A percentile compares a stretch with the other conserved stretches of the same genome.
Conservation (phyloP, 805 yeast genomes). For the Candida silvatica region DNA sequence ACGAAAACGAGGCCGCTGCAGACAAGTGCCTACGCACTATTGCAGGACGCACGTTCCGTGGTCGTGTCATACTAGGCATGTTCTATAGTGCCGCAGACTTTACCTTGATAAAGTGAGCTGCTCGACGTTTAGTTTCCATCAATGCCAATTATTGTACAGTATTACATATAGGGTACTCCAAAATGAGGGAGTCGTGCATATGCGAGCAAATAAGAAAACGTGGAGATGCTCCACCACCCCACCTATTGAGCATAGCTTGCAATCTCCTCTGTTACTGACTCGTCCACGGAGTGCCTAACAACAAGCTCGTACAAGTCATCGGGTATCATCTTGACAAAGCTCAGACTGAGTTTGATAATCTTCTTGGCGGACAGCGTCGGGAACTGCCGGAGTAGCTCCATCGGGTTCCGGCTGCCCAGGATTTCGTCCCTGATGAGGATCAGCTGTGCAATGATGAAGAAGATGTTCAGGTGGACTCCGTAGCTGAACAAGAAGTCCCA, state of each 20-base stretch:
- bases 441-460: constrained; percentile 78
- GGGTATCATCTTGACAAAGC: constrained; percentile 72
- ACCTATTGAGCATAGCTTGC: constrained; percentile 10
- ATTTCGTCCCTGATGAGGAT: constrained; percentile 58
- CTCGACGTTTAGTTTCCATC: no score
- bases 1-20: constrained; percentile 42
- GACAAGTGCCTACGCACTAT: constrained; percentile 42
- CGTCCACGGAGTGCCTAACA: constrained; percentile 55
- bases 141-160: no score
- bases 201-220: no score
- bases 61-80: constrained; percentile 58
- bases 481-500: constrained; percentile 93
- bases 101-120: no score
- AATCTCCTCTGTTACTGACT: constrained; percentile 21
- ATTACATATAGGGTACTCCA: no score
- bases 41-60: constrained; percentile 61
- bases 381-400: constrained; percentile 63
- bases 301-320: constrained; percentile 53
- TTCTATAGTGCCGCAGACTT: constrained; percentile 55
- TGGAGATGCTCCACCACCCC: no score
- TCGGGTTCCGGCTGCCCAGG: constrained; percentile 58
- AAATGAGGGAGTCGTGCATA: no score
- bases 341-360: constrained; percentile 68
- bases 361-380: constrained; percentile 67
- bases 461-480: constrained; percentile 80